A percentile compares a stretch with the other conserved stretches of the same genome.
These are phyloP conservation scores for Lepidium campestre DNA, from an alignment of 441 rosid species.

Conservation along the genomic window DNA sequence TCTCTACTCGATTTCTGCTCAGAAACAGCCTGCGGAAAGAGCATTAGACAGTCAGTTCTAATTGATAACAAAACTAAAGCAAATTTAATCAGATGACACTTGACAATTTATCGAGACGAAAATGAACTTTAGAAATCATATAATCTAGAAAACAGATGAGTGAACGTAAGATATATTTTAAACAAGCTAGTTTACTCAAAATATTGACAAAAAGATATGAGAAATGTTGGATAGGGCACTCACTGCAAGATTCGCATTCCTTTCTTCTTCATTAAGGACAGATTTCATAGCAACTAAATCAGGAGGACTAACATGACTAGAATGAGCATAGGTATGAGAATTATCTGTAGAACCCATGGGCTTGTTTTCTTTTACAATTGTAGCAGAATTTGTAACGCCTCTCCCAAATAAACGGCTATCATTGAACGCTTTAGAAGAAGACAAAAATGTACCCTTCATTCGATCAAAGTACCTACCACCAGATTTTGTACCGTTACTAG, in stretches of 20 bases:
- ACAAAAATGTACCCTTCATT: slow-evolving; percentile 73
- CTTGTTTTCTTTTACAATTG: slow-evolving; percentile 51
- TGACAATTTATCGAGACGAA: not conserved
- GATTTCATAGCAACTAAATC: slow-evolving; percentile 44
- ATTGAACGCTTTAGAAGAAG: slow-evolving; percentile 74
- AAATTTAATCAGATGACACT: not conserved
- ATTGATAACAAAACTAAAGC: not conserved
- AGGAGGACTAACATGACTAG: slow-evolving; percentile 45
- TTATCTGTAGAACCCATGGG: slow-evolving; percentile 46
- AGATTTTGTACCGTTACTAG: slow-evolving; percentile 45
- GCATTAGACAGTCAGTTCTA: not conserved
- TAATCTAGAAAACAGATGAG: not conserved
- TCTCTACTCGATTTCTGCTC: slow-evolving; percentile 48
- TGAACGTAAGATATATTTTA: not conserved
- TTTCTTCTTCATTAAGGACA: slow-evolving; percentile 45
- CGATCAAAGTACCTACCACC: slow-evolving; percentile 80
- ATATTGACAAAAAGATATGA: not conserved
- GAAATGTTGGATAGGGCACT: slow-evolving; percentile 31
- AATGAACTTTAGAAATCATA: not conserved
- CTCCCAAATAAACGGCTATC: slow-evolving; percentile 80
- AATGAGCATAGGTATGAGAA: slow-evolving; percentile 35
- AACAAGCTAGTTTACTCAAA: not conserved
- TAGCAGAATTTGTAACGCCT: slow-evolving; percentile 38
- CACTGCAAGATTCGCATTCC: slow-evolving; percentile 45
- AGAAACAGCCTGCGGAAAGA: slow-evolving; percentile 48